Conservation (phyloP, 192 early-diverging fungal genomes). For the Chytriomyces confervae region DNA sequence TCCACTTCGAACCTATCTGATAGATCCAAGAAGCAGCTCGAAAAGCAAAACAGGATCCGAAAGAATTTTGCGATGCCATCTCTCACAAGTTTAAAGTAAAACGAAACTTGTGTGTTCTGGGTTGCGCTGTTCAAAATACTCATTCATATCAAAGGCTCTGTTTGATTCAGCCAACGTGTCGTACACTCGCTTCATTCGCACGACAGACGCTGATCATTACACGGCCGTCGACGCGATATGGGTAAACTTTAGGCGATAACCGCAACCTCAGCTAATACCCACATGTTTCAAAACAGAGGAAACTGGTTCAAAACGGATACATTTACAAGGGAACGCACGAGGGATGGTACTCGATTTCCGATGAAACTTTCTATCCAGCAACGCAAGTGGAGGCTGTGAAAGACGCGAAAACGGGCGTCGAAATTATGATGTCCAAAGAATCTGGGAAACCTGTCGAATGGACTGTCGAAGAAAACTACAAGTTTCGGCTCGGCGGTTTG, state of each 20-base stretch:
- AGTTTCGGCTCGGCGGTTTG: constrained; percentile 78
- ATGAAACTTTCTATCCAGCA: constrained; percentile 88
- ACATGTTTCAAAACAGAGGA: constrained; percentile 41
- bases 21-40: constrained; percentile 91
- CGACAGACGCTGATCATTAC: constrained; percentile 79
- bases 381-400: constrained; percentile 73
- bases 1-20: not conserved
- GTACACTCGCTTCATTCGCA: constrained; percentile 85
- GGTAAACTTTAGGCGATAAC: constrained; percentile 45
- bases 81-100: constrained; percentile 68
- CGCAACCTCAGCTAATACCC: not conserved
- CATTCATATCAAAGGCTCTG: constrained; percentile 47
- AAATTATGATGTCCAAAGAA: constrained; percentile 72
- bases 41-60: constrained; percentile 59
- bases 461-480: constrained; percentile 93
- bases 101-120: no score
- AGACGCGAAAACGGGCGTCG: constrained; percentile 48
- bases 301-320: constrained; percentile 69
- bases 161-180: constrained; percentile 73
- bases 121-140: no score
- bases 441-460: constrained; percentile 87
- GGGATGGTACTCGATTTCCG: constrained; percentile 96
- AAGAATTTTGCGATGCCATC: constrained; percentile 80
- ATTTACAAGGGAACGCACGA: constrained; percentile 91
- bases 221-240: constrained; percentile 76